Evolutionary conservation across 1,284 basidiomycete species (phyloP), one percentile per base, ranked within the genome.

Genomic region (Ustilago sp.): DNA sequence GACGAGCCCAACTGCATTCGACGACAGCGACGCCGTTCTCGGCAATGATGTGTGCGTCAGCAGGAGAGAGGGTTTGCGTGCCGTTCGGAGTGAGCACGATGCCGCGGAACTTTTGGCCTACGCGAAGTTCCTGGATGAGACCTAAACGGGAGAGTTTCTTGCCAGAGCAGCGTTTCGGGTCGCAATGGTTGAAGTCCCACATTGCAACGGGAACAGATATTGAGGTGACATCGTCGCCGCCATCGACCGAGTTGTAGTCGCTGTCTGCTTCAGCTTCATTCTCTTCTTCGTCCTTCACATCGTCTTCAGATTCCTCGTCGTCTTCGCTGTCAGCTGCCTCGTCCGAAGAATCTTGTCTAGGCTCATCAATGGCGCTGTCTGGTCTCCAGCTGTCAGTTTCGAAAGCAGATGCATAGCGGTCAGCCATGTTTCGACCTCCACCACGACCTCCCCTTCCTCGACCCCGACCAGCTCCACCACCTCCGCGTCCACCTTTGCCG

Each of bases 11-110:
- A 4, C 94, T 95, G 86, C 95, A 98, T 85, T 99, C 96, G 2
- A 99, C 94, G 8, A 99, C 96, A 0, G 96, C 96, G 1, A 98
- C 88, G 0, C 96, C 96, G 47, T 89, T 88, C 67, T 90, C 89
- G 4, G 89, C 88, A 13, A 98, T 88, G 59, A 95, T 91, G n/a
- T 93, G 91, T 17, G 91, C 90, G 85, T 99, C 96, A 0, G 92
- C 90, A 0, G 94, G 94, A 54, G 92, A 93, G 34, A 98, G 90
- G 3, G 93, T 89, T 78, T 91, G 89, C 23, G 90, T 93, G 0
- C 92, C 96, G 83, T 94, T 93, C 0, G 96, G 96, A 93, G 95
- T 95, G 67, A 98, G 89, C 36, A 98, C 95, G 57, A 98, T 89
- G 3, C 96, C 96, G 80, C 93, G 89, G 86, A 98, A 98, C 47